phyloP scores from a whole-genome alignment of 352 stramenopile species.

The Phytophthora pini region DNA sequence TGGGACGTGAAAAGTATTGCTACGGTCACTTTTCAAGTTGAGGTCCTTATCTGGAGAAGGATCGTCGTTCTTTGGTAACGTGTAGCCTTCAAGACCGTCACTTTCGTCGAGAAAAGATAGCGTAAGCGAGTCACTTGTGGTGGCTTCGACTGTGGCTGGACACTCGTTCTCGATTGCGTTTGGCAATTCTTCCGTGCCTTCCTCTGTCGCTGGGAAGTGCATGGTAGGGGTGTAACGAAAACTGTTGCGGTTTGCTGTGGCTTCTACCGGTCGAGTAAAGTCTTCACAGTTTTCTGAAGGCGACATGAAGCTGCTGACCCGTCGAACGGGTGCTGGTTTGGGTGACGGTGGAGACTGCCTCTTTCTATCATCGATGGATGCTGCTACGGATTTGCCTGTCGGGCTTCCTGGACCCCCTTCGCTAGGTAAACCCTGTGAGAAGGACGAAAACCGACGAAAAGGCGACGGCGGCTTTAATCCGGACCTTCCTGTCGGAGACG shows the following conservation, averaged over 20 bases:
- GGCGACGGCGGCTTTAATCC: conserved; percentile 29
- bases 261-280: conserved; percentile 13
- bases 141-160: too few species aligned
- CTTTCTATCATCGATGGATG: conserved; percentile 3
- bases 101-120: background rate
- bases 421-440: conserved; percentile 23
- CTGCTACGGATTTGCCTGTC: conserved; percentile 10
- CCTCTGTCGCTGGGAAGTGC: conserved; percentile 2
- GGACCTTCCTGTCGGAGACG: conserved; percentile 28
- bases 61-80: background rate
- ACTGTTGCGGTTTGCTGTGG: conserved; percentile 11
- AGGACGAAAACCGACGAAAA: conserved; percentile 33
- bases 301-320: conserved; percentile 15
- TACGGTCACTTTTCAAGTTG: background rate
- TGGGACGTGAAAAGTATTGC: conserved; percentile 13
- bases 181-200: background rate
- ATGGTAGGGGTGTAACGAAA: conserved; percentile 9
- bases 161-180: background rate
- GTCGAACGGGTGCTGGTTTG: conserved; percentile 24
- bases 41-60: background rate
- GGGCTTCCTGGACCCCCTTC: conserved; percentile 8
- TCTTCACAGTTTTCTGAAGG: conserved; percentile 10
- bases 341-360: conserved; percentile 22
- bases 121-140: too few species aligned
- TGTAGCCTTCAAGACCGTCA: too few species aligned